Percentiles rank a stretch among this genome's conserved stretches.
Conservation (phyloP, 306 rosid genomes). For the Rubus parviflorus region DNA sequence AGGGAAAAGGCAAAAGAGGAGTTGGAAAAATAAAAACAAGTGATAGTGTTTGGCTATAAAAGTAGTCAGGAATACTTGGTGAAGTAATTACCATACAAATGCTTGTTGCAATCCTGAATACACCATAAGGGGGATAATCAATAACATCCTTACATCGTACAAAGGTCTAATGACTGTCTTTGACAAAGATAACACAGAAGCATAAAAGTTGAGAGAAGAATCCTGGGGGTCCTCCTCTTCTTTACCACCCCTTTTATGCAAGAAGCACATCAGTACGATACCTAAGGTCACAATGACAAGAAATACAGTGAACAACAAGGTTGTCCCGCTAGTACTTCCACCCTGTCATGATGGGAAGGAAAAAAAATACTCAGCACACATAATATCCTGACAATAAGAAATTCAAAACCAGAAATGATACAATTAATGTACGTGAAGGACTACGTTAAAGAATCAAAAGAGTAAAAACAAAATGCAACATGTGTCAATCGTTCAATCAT, state of each 20-base stretch:
- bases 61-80: constrained; percentile 26
- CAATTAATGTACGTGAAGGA: not conserved
- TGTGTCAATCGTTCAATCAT: not conserved
- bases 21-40: constrained; percentile 13
- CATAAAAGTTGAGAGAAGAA: constrained; percentile 35
- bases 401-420: not conserved
- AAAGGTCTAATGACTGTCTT: constrained; percentile 58
- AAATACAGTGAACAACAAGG: constrained; percentile 70
- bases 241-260: constrained; percentile 51
- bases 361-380: constrained; percentile 21
- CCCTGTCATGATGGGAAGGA: constrained; percentile 50
- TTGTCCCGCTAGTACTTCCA: constrained; percentile 61
- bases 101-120: constrained; percentile 97
- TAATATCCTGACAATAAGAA: not conserved
- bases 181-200: constrained; percentile 52
- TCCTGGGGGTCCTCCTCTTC: constrained; percentile 37
- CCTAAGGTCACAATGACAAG: constrained; percentile 77
- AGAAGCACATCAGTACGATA: constrained; percentile 73
- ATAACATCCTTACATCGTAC: constrained; percentile 65
- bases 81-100: constrained; percentile 81
- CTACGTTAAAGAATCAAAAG: not conserved
- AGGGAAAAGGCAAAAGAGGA: constrained; percentile 13
- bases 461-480: not conserved
- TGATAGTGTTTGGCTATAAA: constrained; percentile 17
- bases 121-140: constrained; percentile 82